Conservation (phyloP, 2,329 filamentous ascomycete genomes). For the Zymoseptoria pseudotritici region DNA sequence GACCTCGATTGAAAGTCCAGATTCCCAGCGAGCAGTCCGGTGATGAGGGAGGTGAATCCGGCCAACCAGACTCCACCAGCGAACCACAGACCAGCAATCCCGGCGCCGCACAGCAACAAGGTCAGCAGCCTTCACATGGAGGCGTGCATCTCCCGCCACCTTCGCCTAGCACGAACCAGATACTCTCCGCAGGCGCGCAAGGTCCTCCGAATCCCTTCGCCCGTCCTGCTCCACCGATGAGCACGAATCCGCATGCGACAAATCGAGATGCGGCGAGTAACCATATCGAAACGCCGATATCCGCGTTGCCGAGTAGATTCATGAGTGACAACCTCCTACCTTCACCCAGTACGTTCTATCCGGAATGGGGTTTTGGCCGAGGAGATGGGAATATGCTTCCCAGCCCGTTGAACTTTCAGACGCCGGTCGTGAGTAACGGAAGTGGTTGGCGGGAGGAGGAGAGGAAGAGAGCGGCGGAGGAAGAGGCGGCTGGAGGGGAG, state of each 20-base stretch:
- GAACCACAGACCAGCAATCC: slow-evolving; percentile 31
- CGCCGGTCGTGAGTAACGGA: slow-evolving; percentile 51
- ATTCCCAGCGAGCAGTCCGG: slow-evolving; percentile 81
- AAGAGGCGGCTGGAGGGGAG: slow-evolving; percentile 15
- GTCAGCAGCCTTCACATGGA: slow-evolving; percentile 39
- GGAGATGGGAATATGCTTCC: slow-evolving; percentile 67
- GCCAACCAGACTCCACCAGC: slow-evolving; percentile 48
- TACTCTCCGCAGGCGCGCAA: slow-evolving; percentile 82
- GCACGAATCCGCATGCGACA: slow-evolving; percentile 36
- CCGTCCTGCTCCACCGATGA: slow-evolving; percentile 68
- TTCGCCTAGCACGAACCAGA: slow-evolving; percentile 76
- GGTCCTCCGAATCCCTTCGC: slow-evolving; percentile 96
- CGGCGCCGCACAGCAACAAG: slow-evolving; percentile 40
- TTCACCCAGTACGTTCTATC: slow-evolving; percentile 86
- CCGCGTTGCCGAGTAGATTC: slow-evolving; percentile 84
- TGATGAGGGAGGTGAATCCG: slow-evolving; percentile 70
- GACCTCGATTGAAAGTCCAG: slow-evolving; percentile 83
- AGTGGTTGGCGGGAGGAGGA: slow-evolving; percentile 38
- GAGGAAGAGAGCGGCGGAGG: slow-evolving; percentile 21
- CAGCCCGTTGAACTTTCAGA: slow-evolving; percentile 87
- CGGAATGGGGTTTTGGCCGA: slow-evolving; percentile 74
- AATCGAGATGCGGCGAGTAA: slow-evolving; percentile 33
- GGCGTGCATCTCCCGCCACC: slow-evolving; percentile 83
- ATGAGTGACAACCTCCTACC: slow-evolving; percentile 81
- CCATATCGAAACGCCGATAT: slow-evolving; percentile 75